phyloP scores from a whole-genome alignment of 306 rosid species.

The Castanospermum australe region DNA sequence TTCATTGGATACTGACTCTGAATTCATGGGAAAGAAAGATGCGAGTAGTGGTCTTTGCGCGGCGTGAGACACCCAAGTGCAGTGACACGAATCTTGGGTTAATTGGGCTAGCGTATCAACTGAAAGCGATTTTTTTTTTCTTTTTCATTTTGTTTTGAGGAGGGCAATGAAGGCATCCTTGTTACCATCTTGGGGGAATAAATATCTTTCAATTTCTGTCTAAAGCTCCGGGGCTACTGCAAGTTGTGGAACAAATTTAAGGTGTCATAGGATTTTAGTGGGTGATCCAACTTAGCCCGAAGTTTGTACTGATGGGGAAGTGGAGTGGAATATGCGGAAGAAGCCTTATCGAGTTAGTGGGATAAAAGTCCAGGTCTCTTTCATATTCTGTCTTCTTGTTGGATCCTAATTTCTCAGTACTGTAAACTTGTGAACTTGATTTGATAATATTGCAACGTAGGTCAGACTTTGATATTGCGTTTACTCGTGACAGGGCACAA shows the following conservation, averaged over 20 bases:
- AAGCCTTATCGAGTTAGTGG: background rate
- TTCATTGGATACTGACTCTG: background rate
- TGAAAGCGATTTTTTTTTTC: background rate
- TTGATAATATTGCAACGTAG: background rate
- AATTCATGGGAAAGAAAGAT: conserved; percentile 16
- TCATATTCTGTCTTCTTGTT: background rate
- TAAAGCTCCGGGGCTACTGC: background rate
- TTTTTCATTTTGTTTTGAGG: background rate
- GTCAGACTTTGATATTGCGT: background rate
- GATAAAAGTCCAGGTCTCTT: background rate
- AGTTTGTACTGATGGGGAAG: background rate
- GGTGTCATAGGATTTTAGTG: background rate
- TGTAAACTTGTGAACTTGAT: background rate
- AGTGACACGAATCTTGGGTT: background rate
- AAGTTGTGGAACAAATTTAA: background rate
- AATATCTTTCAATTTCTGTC: background rate
- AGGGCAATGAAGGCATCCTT: background rate
- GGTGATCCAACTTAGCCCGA: background rate
- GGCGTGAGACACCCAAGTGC: conserved; percentile 18
- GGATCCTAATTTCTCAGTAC: background rate
- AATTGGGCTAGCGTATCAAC: background rate
- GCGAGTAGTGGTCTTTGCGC: conserved; percentile 25
- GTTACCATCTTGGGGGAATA: background rate
- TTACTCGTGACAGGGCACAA: background rate
- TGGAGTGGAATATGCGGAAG: background rate